These are phyloP conservation scores for Cylindrotheca fusiformis DNA, from an alignment of 108 stramenopile species.

Conservation along the genomic window DNA sequence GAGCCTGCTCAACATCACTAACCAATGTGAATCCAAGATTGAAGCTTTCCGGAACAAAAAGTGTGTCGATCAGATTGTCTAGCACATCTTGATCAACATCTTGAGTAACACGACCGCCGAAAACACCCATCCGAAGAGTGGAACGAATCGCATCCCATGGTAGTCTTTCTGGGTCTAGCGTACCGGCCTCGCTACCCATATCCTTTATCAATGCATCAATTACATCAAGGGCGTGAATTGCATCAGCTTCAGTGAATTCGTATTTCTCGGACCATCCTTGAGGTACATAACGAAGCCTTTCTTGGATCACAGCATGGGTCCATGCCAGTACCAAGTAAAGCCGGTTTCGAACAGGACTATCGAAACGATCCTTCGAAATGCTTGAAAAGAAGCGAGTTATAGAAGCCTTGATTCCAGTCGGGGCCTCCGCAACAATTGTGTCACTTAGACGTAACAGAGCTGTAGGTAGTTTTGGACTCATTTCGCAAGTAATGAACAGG, in stretches of 20 bases:
- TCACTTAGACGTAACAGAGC: constrained; percentile 77
- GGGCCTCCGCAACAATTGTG: constrained; percentile 91
- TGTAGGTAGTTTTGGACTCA: constrained; percentile 79
- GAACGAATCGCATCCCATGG: constrained; percentile 89
- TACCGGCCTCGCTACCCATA: constrained; percentile 25
- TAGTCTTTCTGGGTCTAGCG: constrained; percentile 72
- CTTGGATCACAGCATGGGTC: constrained; percentile 95
- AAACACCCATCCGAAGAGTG: constrained; percentile 74
- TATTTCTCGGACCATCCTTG: constrained; percentile 93
- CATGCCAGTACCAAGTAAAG: constrained; percentile 92
- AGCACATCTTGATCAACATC: constrained; percentile 63
- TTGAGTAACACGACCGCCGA: constrained; percentile 77
- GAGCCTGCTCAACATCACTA: constrained; percentile 41
- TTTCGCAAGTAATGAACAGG: constrained; percentile 92
- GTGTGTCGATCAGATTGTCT: constrained; percentile 55
- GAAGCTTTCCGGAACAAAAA: constrained; percentile 59
- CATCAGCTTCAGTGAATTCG: constrained; percentile 97
- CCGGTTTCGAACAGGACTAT: constrained; percentile 68
- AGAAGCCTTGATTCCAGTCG: constrained; percentile 91
- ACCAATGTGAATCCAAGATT: constrained; percentile 79
- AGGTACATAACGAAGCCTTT: constrained; percentile 94
- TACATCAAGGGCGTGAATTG: constrained; percentile 87
- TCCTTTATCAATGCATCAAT: constrained; percentile 78
- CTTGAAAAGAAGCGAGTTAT: constrained; percentile 85
- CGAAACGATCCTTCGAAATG: constrained; percentile 64